Conservation (phyloP, 1,284 basidiomycete genomes). For the Cryptococcus wingfieldii region DNA sequence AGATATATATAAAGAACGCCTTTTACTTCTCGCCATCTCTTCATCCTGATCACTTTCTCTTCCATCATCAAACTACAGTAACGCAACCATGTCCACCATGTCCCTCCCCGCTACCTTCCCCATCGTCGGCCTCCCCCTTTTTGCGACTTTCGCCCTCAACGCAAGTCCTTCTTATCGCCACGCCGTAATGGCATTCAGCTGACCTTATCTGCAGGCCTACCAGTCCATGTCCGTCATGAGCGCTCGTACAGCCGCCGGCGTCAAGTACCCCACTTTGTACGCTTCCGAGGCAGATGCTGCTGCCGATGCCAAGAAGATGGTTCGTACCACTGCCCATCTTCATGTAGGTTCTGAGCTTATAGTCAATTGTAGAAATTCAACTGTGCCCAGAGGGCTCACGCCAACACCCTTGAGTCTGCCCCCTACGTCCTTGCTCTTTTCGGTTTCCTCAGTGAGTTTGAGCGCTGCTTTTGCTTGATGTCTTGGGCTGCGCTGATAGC, state of each 20-base stretch:
- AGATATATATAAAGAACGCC: no score
- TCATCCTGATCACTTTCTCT: no score
- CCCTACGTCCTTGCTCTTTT: slow-evolving; percentile 27
- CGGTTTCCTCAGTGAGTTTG: slow-evolving; percentile 30
- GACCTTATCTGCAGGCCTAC: slow-evolving; percentile 20
- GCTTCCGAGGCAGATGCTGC: slow-evolving; percentile 36
- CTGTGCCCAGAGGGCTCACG: slow-evolving; percentile 41
- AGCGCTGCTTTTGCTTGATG: neutral
- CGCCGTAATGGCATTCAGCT: slow-evolving; percentile 3
- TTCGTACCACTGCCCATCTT: slow-evolving; percentile 7
- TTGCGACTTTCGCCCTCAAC: slow-evolving; percentile 23
- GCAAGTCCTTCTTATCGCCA: slow-evolving; percentile 15
- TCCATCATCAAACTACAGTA: neutral
- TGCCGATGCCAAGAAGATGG: slow-evolving; percentile 36
- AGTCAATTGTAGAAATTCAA: slow-evolving; percentile 27
- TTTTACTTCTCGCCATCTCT: no score
- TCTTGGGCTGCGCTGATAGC: neutral
- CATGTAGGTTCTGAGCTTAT: neutral
- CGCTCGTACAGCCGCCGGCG: slow-evolving; percentile 28
- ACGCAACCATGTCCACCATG: slow-evolving; percentile 3
- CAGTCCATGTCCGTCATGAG: slow-evolving; percentile 23
- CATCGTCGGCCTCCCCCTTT: slow-evolving; percentile 35
- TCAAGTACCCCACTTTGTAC: slow-evolving; percentile 40
- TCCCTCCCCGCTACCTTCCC: slow-evolving; percentile 34
- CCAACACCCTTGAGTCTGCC: slow-evolving; percentile 41